Evolutionary conservation across 768 basidiomycete genomes (phyloP).

Genomic region (Hygrophorus pudorinus): DNA sequence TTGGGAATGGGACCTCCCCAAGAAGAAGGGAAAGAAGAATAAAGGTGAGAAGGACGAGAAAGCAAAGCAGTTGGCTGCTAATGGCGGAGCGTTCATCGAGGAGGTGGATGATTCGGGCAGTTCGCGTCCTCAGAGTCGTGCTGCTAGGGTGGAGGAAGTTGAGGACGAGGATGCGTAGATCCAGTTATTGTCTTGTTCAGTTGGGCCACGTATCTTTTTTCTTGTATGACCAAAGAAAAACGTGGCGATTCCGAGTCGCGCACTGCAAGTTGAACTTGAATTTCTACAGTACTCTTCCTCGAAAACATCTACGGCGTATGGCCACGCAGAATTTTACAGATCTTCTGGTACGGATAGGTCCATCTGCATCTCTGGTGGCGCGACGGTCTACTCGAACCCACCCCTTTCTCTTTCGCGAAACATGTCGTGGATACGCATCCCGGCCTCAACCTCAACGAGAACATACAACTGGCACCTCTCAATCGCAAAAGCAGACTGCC

Average conservation of each 20-base stretch:
- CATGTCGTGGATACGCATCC: too few species aligned
- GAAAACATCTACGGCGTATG: neutral
- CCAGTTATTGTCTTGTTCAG: neutral
- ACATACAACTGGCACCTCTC: too few species aligned
- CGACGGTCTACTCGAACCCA: too few species aligned
- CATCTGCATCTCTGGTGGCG: too few species aligned
- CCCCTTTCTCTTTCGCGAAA: too few species aligned
- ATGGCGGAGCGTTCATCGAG: slow-evolving; percentile 33
- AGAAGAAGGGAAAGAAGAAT: slow-evolving; percentile 50
- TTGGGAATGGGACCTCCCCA: slow-evolving; percentile 94
- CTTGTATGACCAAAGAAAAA: too few species aligned
- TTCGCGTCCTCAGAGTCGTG: slow-evolving; percentile 4
- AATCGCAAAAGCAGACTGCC: too few species aligned
- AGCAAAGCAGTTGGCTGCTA: slow-evolving; percentile 26
- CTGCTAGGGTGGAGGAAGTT: slow-evolving; percentile 7
- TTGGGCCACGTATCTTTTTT: too few species aligned
- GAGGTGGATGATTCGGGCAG: slow-evolving; percentile 37
- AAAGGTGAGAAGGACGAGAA: slow-evolving; percentile 26
- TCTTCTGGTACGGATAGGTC: neutral
- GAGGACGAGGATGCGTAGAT: slow-evolving; percentile 7
- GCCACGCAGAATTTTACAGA: neutral
- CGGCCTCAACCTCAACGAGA: too few species aligned
- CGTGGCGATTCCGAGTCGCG: too few species aligned
- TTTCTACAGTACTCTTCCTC: too few species aligned
- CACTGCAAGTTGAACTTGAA: too few species aligned